Conservation (phyloP, 192 early-diverging fungal species). For the Coemansia sp. region DNA sequence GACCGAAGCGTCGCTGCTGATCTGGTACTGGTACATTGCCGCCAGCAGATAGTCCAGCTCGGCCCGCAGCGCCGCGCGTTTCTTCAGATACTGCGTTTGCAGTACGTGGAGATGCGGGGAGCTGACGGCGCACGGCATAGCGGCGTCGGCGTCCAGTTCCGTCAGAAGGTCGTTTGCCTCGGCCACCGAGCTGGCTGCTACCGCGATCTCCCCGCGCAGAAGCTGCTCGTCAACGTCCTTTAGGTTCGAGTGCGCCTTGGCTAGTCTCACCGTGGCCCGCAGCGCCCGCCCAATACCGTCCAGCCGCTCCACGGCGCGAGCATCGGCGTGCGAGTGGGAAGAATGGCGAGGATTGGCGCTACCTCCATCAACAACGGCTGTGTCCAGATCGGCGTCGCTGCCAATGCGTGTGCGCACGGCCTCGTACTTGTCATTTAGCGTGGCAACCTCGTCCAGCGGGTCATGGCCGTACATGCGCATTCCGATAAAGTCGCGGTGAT, state of each 20-base stretch:
- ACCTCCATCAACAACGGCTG: too few species aligned
- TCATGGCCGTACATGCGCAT: conserved; percentile 37
- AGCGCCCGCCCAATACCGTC: conserved; percentile 26
- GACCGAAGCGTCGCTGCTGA: conserved; percentile 17
- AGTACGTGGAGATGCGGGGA: conserved; percentile 11
- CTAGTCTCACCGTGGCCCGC: conserved; percentile 28
- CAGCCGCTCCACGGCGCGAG: conserved; percentile 13
- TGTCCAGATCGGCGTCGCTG: neutral
- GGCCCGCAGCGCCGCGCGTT: conserved; percentile 29
- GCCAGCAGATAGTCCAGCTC: conserved; percentile 45
- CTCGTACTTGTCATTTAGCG: conserved; percentile 49
- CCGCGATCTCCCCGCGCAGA: conserved; percentile 41
- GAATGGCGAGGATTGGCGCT: too few species aligned
- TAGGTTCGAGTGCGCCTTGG: conserved; percentile 45
- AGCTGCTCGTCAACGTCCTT: conserved; percentile 49
- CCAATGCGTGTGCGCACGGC: conserved; percentile 8
- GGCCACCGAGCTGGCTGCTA: conserved; percentile 40
- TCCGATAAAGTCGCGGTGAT: conserved; percentile 38
- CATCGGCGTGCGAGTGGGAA: too few species aligned
- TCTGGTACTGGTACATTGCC: conserved; percentile 14
- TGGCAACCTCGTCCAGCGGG: conserved; percentile 52
- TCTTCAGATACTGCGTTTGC: conserved; percentile 28
- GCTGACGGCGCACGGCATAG: conserved; percentile 2
- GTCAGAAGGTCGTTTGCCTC: conserved; percentile 32
- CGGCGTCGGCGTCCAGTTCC: conserved; percentile 23